Base-by-base conservation (phyloP, 2,329 filamentous ascomycete genomes). In the Pochonia chlamydosporia region DNA sequence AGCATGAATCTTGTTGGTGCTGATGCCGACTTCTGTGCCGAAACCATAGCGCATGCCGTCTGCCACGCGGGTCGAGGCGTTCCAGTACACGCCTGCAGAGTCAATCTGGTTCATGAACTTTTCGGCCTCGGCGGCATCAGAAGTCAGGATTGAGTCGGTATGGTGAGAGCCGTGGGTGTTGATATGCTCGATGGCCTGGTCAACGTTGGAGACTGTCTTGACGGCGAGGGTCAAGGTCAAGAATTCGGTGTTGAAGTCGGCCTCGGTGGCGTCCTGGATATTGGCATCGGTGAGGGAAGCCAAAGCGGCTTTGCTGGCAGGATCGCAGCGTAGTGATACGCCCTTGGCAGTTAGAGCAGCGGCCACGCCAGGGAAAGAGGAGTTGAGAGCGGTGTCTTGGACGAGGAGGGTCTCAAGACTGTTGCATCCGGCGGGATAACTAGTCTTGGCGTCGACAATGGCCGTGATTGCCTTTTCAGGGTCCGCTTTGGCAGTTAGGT, bases 41-140 rank as follows among this genome's bases (percentile, higher is more conserved):
- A 99, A 99, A 7, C 93, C 93, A 64, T 95, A 97, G 36, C 93
- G 79, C 87, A 95, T 96, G 7, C 93, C 93, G 65, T 99, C 93
- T 5, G 91, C 90, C 70, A 99, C 92, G 43, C 93, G 81, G 8
- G 89, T 96, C 21, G 89, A 95, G 7, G 90, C 88, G 64, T 99
- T 99, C 90, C 92, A 96, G 75, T 95, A 99, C 16, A 92, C 91
- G 44, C 91, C 92, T 0, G 90, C 87, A 24, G 89, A 89, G 69
- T 97, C 93, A 43, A 97, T 81, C 49, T 81, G 81, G 39, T 81
- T 79, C 79, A 95, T 88, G 73, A 97, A 99, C 43, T 74, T 73
- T 59, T 95, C 84, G 4, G 93, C 92, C 26, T 81, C 73, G 9
- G 75, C 72, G 41, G 73, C 65, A 23, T 82, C 81, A 5, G 80